Evolutionary conservation across 805 yeast species (phyloP).

Genomic region (Ogataea minuta): DNA sequence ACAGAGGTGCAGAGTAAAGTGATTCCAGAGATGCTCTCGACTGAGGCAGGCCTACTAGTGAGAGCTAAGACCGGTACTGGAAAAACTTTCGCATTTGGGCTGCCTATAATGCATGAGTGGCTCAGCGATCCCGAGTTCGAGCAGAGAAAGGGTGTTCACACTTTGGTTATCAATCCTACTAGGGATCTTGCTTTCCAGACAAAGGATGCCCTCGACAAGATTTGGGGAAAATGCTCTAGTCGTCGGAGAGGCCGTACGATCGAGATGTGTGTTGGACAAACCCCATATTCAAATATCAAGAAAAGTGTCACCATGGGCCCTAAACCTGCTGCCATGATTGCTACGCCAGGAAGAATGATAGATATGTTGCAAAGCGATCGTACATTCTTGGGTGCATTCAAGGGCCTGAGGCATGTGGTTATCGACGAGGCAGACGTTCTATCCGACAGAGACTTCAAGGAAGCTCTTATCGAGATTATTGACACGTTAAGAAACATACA

Average conservation of each 20-base stretch:
- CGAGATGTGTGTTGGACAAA: constrained; percentile 69
- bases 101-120: constrained; percentile 69
- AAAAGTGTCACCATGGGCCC: constrained; percentile 26
- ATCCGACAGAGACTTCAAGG: constrained; percentile 76
- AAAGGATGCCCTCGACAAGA: constrained; percentile 56
- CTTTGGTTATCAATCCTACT: constrained; percentile 82
- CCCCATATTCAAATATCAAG: constrained; percentile 32
- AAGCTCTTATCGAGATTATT: constrained; percentile 59
- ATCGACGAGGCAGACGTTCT: constrained; percentile 92
- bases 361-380: constrained; percentile 54
- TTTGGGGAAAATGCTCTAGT: constrained; percentile 31
- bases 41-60: constrained; percentile 67
- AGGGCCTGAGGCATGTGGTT: constrained; percentile 58
- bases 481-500: constrained; percentile 38
- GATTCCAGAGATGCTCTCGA: constrained; percentile 51
- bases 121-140: constrained; percentile 23
- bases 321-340: constrained; percentile 67
- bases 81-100: constrained; percentile 83
- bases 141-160: constrained; percentile 41
- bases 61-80: constrained; percentile 97
- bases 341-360: constrained; percentile 84
- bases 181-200: constrained; percentile 89
- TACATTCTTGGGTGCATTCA: constrained; percentile 45
- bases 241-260: constrained; percentile 31
- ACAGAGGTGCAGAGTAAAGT: constrained; percentile 71